phyloP scores from a whole-genome alignment of 176 grass and related monocot species.

The Zoysia pacifica region DNA sequence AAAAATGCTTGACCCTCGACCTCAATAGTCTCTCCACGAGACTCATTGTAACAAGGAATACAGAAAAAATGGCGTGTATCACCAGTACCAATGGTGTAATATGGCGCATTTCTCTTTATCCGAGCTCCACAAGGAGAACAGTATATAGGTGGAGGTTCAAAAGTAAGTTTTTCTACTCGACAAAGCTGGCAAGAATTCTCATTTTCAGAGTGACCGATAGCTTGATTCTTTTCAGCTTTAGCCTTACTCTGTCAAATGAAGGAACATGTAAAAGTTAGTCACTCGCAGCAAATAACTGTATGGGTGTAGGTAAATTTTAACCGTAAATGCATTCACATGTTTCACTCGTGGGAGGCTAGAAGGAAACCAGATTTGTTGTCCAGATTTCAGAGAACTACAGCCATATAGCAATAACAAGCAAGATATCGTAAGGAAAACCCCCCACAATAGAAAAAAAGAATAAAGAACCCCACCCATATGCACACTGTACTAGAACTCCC shows the following conservation, averaged over 20 bases:
- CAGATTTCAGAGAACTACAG: not conserved
- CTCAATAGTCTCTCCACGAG: conserved; percentile 82
- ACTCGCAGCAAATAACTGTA: conserved; percentile 31
- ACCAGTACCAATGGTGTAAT: conserved; percentile 83
- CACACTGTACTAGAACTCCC: too few relatives aligned
- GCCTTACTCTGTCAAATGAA: conserved; percentile 81
- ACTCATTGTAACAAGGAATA: conserved; percentile 90
- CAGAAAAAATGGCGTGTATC: conserved; percentile 91
- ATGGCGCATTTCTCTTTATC: conserved; percentile 96
- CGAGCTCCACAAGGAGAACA: conserved; percentile 89
- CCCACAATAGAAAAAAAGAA: not conserved
- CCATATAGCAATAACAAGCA: not conserved
- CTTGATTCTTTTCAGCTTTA: conserved; percentile 99
- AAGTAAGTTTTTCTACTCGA: conserved; percentile 95
- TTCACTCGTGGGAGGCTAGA: not conserved
- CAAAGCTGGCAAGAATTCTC: conserved; percentile 99
- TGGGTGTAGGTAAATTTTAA: conserved; percentile 26
- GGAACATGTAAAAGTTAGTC: conserved; percentile 30
- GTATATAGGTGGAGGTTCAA: conserved; percentile 98
- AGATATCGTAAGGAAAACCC: not conserved
- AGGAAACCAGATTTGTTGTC: not conserved
- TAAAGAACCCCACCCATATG: not conserved
- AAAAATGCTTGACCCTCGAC: conserved; percentile 66
- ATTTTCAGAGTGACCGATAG: conserved; percentile 80
- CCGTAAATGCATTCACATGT: not conserved